These are phyloP conservation scores for Hylodesmum podocarpum DNA, from an alignment of 306 rosid genomes.

Conservation along the genomic window DNA sequence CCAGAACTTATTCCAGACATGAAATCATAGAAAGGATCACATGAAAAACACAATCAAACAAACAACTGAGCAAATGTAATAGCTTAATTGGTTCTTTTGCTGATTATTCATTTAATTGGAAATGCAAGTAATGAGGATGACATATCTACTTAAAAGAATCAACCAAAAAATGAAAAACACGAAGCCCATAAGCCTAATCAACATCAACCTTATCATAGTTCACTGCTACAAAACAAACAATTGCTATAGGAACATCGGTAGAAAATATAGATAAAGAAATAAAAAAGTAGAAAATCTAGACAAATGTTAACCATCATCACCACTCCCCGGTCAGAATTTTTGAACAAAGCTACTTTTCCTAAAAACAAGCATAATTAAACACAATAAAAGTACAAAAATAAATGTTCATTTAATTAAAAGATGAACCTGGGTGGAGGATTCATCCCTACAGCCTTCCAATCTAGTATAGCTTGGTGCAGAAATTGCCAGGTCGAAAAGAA, in stretches of 20 bases:
- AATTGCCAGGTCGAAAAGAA: constrained; percentile 91
- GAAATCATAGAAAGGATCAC: background rate
- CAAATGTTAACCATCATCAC: background rate
- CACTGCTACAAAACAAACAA: constrained; percentile 21
- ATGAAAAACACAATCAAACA: constrained; percentile 5
- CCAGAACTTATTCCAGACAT: background rate
- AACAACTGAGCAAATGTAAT: background rate
- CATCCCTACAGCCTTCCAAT: constrained; percentile 90
- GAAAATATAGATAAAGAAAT: constrained; percentile 11
- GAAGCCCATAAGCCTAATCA: background rate
- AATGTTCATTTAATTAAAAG: constrained; percentile 22
- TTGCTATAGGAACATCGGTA: background rate
- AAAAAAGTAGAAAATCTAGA: background rate
- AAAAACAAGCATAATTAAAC: background rate
- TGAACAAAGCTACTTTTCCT: background rate
- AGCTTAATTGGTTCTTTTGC: background rate
- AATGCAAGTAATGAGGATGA: background rate
- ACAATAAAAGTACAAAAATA: background rate
- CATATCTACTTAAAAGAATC: constrained; percentile 12
- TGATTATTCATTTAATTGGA: constrained; percentile 5
- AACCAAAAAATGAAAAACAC: background rate
- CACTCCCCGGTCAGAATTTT: background rate
- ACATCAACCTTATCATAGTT: constrained; percentile 16
- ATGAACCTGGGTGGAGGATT: constrained; percentile 82
- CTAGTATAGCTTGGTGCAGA: constrained; percentile 76